Conservation (phyloP, 2,329 filamentous ascomycete species). For the Apiospora rasikravindrae region DNA sequence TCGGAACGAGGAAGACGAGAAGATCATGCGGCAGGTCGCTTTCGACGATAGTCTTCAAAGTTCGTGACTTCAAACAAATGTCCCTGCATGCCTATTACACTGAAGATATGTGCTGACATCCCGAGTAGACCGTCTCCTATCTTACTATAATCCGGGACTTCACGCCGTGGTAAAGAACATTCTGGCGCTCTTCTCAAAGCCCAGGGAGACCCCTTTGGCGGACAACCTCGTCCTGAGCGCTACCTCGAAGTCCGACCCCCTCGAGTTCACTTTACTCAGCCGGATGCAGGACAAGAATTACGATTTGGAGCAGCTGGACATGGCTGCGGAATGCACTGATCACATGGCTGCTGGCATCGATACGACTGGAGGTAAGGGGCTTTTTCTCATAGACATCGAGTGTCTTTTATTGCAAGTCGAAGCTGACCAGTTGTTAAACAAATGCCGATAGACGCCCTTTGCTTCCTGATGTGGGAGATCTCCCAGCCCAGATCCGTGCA, state of each 20-base stretch:
- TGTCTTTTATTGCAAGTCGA: not conserved
- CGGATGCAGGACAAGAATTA: constrained; percentile 59
- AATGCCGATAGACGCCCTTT: constrained; percentile 57
- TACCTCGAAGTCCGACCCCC: constrained; percentile 50
- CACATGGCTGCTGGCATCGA: constrained; percentile 76
- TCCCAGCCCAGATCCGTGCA: constrained; percentile 61
- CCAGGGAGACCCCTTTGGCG: constrained; percentile 62
- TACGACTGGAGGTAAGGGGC: constrained; percentile 59
- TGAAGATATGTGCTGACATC: not conserved
- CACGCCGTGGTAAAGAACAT: constrained; percentile 53
- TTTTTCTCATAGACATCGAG: not conserved
- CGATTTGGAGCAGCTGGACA: constrained; percentile 56
- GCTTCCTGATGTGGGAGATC: constrained; percentile 74
- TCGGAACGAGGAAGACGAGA: constrained; percentile 57
- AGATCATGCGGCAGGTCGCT: constrained; percentile 71
- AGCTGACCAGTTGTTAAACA: not conserved
- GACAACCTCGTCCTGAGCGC: constrained; percentile 63
- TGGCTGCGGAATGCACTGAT: constrained; percentile 72
- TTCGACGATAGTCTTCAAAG: constrained; percentile 72
- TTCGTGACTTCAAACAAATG: constrained; percentile 42
- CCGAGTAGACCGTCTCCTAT: constrained; percentile 60
- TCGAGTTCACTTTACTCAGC: constrained; percentile 62
- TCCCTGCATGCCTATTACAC: too few species aligned
- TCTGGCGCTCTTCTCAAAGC: constrained; percentile 55
- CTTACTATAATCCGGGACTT: constrained; percentile 60